A percentile compares a stretch with the other conserved stretches of the same genome.
Conservation (phyloP, 495 filamentous ascomycete species). For the Hypomontagnella monticulosa region DNA sequence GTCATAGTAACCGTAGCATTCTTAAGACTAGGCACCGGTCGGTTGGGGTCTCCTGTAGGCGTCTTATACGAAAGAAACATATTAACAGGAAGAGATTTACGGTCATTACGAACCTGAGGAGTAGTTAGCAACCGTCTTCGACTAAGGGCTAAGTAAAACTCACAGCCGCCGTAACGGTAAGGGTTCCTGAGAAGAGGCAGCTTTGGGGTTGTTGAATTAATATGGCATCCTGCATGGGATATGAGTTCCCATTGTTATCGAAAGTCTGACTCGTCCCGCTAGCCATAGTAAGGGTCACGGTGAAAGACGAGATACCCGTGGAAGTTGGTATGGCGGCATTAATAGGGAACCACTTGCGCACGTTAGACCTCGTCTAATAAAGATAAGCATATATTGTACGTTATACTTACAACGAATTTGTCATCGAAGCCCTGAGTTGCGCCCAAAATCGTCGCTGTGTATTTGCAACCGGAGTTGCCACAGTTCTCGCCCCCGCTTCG, state of each 20-base stretch:
- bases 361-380: slow-evolving; percentile 20
- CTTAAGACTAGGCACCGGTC: slow-evolving; percentile 60
- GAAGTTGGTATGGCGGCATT: slow-evolving; percentile 47
- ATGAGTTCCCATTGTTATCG: slow-evolving; percentile 60
- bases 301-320: slow-evolving; percentile 59
- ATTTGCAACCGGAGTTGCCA: slow-evolving; percentile 53
- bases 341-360: slow-evolving; percentile 56
- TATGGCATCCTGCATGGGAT: slow-evolving; percentile 55
- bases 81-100: slow-evolving; percentile 51
- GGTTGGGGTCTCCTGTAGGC: slow-evolving; percentile 51
- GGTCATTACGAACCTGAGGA: slow-evolving; percentile 60
- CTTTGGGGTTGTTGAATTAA: slow-evolving; percentile 58
- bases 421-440: slow-evolving; percentile 66
- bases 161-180: slow-evolving; percentile 55
- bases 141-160: slow-evolving; percentile 7
- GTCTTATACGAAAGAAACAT: slow-evolving; percentile 61
- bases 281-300: slow-evolving; percentile 51
- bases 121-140: slow-evolving; percentile 24
- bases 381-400: not conserved
- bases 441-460: slow-evolving; percentile 56
- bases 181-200: slow-evolving; percentile 55
- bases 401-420: slow-evolving; percentile 59
- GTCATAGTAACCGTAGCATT: slow-evolving; percentile 56
- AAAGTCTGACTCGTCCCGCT: slow-evolving; percentile 52
- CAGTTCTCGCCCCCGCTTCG: slow-evolving; percentile 86